Evolutionary conservation across 148 eudicot species (phyloP), one percentile per base, ranked within the genome.

Genomic region (Rhododendron molle): DNA sequence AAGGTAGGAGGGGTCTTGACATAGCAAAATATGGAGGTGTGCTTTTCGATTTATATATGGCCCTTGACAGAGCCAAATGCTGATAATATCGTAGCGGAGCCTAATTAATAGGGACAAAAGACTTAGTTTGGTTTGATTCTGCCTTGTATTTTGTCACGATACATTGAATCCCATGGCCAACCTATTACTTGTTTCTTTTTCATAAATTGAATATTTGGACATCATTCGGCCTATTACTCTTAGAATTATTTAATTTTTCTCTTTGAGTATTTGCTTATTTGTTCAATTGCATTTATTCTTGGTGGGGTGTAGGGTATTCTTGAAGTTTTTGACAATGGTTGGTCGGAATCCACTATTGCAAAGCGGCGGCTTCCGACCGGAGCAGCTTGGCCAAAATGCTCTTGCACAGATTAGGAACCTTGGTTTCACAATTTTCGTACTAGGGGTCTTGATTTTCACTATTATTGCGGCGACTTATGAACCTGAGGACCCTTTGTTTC

Each of bases 401-500:
- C 83, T 97, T 67, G 89, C 94, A 3, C 73, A 93, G 93, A 95
- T 94, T 72, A 92, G 94, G 20, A 95, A 95, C 86, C 92, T 97
- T 40, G 93, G 95, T 85, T 95, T 97, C 89, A 84, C 94, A n/a
- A 40, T 92, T 14, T 97, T 95, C 79, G 98, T 97, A 30, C 76
- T 93, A 74, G 98, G 93, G 76, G 99, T 93, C 34, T 85, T 97
- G 88, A 86, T 96, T 77, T 95, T 96, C 91, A 95, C 98, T 78
- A 88, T 95, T 18, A 93, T 95, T 50, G 98, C 98, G n/a, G 96
- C 94, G 8, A 95, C 95, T 3, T 97, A 94, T 81, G 91, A 95
- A 67, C 96, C 98, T 26, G 98, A 94, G 54, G 98, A 95, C 82
- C 99, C 98, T 14, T 88, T 95, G 74, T 92, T 95, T 90, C 94